Conservation (phyloP, 306 rosid genomes). For the Canavalia gladiata region DNA sequence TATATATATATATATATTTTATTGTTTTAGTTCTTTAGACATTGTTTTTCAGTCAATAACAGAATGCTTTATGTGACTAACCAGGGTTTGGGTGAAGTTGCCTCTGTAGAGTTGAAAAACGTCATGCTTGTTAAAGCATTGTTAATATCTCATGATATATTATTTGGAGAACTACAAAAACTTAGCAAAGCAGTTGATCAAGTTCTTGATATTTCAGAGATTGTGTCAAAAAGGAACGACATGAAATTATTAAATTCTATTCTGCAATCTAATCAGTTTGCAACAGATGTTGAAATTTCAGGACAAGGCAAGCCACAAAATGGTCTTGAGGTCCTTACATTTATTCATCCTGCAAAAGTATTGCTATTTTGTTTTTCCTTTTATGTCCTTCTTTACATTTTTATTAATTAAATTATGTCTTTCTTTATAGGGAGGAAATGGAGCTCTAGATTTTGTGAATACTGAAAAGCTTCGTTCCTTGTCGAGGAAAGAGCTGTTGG, state of each 20-base stretch:
- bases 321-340: slow-evolving; percentile 75
- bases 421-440: slow-evolving; percentile 55
- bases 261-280: slow-evolving; percentile 53
- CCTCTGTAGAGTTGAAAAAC: slow-evolving; percentile 54
- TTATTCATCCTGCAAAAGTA: slow-evolving; percentile 41
- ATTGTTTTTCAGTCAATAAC: slow-evolving; percentile 48
- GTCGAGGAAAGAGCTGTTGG: slow-evolving; percentile 57
- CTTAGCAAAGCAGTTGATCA: slow-evolving; percentile 71
- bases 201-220: slow-evolving; percentile 69
- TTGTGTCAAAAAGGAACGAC: slow-evolving; percentile 64
- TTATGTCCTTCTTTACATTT: slow-evolving; percentile 9
- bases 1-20: not conserved
- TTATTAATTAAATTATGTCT: slow-evolving; percentile 31
- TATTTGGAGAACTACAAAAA: slow-evolving; percentile 77
- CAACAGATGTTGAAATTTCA: slow-evolving; percentile 53
- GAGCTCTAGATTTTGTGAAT: slow-evolving; percentile 48
- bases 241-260: slow-evolving; percentile 54
- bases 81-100: slow-evolving; percentile 53
- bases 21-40: slow-evolving; percentile 21
- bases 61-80: slow-evolving; percentile 47
- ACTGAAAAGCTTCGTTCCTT: slow-evolving; percentile 53
- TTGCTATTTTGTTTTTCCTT: slow-evolving; percentile 7
- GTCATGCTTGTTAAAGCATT: slow-evolving; percentile 68
- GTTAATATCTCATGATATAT: slow-evolving; percentile 70
- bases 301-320: slow-evolving; percentile 75